Evolutionary conservation across 495 filamentous ascomycete species (phyloP).

Genomic region (Entonaema liquescens): DNA sequence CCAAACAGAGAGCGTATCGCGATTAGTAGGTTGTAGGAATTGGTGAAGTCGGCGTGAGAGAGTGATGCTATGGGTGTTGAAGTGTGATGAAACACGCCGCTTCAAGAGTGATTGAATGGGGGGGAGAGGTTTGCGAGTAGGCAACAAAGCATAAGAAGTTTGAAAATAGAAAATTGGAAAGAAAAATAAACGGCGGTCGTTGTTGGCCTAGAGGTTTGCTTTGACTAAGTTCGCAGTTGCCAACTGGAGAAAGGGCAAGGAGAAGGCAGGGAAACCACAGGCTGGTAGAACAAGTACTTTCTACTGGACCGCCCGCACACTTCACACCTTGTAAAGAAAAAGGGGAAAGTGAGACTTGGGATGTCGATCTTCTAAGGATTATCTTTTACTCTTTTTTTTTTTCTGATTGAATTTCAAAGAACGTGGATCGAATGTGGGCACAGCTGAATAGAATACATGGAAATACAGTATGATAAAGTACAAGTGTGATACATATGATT

Average conservation of each 20-base stretch:
- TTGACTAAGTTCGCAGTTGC: constrained; percentile 24
- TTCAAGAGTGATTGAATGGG: constrained; percentile 12
- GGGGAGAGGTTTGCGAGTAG: constrained; percentile 8
- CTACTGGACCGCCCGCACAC: constrained; percentile 21
- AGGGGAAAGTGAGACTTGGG: constrained; percentile 18
- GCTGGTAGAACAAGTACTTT: constrained; percentile 15
- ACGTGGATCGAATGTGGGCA: constrained; percentile 38
- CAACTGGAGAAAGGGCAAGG: constrained; percentile 4
- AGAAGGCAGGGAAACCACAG: constrained; percentile 18
- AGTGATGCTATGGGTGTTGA: constrained; percentile 4
- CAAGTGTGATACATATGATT: constrained; percentile 27
- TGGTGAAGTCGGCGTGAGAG: constrained; percentile 18
- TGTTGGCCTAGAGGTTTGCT: constrained; percentile 32
- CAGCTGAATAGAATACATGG: constrained; percentile 8
- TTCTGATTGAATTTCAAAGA: constrained; percentile 36
- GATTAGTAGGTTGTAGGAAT: constrained; percentile 31
- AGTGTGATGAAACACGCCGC: constrained; percentile 32
- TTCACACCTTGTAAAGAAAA: constrained; percentile 6
- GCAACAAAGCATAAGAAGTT: constrained; percentile 3
- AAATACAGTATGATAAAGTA: constrained; percentile 36
- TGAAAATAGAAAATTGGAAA: not conserved
- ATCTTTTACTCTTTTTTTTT: constrained; percentile 20
- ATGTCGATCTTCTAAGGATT: constrained; percentile 34
- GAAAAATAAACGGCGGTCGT: constrained; percentile 16
- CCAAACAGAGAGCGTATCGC: constrained; percentile 24